These are phyloP conservation scores for Ceratobasidium sp. DNA, from an alignment of 1,284 basidiomycete genomes.

Conservation along the genomic window DNA sequence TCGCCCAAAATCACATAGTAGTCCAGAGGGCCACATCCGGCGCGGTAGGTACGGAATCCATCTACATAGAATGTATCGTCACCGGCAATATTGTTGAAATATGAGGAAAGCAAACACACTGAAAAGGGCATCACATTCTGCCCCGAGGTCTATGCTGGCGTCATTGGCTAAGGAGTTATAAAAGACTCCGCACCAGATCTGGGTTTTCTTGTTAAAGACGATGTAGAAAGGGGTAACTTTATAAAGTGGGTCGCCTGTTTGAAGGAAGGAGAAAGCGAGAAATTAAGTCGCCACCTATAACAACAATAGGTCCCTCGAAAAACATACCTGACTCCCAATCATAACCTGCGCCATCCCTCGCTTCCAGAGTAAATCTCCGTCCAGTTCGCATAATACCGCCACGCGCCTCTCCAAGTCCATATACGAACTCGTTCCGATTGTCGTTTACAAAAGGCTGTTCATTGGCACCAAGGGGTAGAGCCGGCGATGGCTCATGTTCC, in stretches of 20 bases:
- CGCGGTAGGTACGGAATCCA: slow-evolving; percentile 43
- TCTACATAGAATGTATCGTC: slow-evolving; percentile 15
- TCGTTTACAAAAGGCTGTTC: slow-evolving; percentile 40
- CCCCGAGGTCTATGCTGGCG: slow-evolving; percentile 39
- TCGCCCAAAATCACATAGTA: slow-evolving; percentile 43
- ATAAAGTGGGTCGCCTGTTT: slow-evolving; percentile 39
- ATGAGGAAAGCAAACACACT: background rate
- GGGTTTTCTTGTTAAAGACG: slow-evolving; percentile 34
- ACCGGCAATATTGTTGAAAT: background rate
- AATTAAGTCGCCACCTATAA: too few relatives aligned
- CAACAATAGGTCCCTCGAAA: too few relatives aligned
- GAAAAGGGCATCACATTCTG: slow-evolving; percentile 36
- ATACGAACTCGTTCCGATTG: slow-evolving; percentile 36
- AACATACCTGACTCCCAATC: slow-evolving; percentile 35
- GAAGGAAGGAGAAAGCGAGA: too few relatives aligned
- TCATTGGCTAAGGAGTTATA: slow-evolving; percentile 45
- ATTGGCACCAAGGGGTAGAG: slow-evolving; percentile 9
- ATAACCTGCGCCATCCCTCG: slow-evolving; percentile 39
- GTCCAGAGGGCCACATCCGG: slow-evolving; percentile 40
- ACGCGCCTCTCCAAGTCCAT: slow-evolving; percentile 40
- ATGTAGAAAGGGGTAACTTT: slow-evolving; percentile 42
- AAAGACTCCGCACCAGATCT: slow-evolving; percentile 42
- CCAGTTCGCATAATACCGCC: slow-evolving; percentile 33
- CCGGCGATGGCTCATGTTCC: slow-evolving; percentile 40
- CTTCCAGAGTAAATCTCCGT: slow-evolving; percentile 38